Conservation (phyloP, 495 filamentous ascomycete genomes). For the Penicillium tannophilum region DNA sequence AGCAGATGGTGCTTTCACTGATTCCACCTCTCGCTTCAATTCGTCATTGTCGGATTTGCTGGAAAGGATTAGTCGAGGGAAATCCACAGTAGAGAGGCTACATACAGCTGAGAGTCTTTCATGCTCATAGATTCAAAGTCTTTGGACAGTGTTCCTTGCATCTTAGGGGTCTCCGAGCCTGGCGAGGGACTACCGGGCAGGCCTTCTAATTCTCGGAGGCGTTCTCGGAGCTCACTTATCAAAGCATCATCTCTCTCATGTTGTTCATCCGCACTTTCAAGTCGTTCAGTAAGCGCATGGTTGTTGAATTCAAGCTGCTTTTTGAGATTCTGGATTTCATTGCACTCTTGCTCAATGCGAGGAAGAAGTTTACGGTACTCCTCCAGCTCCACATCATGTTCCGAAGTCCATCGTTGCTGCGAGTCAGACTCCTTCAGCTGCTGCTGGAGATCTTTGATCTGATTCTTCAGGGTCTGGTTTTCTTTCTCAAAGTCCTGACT, state of each 20-base stretch:
- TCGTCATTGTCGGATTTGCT: constrained; percentile 50
- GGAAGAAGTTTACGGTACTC: constrained; percentile 60
- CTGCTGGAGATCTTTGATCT: constrained; percentile 58
- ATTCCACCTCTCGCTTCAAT: constrained; percentile 44
- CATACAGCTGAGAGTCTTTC: constrained; percentile 44
- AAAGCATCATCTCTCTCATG: constrained; percentile 56
- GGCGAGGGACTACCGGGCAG: constrained; percentile 45
- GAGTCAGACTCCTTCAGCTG: constrained; percentile 58
- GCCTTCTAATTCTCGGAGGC: constrained; percentile 53
- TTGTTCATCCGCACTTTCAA: constrained; percentile 56
- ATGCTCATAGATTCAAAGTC: constrained; percentile 49
- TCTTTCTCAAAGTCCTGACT: constrained; percentile 73
- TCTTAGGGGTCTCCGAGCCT: constrained; percentile 41
- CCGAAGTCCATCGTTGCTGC: constrained; percentile 45
- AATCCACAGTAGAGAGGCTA: not conserved
- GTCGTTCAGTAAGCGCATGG: constrained; percentile 54
- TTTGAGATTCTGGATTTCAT: constrained; percentile 58
- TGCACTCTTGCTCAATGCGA: constrained; percentile 63
- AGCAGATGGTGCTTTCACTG: constrained; percentile 33
- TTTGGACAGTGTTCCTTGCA: constrained; percentile 48
- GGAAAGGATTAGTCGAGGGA: constrained; percentile 17
- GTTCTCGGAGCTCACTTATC: constrained; percentile 56
- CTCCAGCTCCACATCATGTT: constrained; percentile 58
- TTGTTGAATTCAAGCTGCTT: constrained; percentile 62
- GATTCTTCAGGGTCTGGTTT: constrained; percentile 62